A percentile compares a stretch with the other conserved stretches of the same genome.
Conservation (phyloP, 2,329 filamentous ascomycete genomes). For the Rhinocladiella mackenziei region DNA sequence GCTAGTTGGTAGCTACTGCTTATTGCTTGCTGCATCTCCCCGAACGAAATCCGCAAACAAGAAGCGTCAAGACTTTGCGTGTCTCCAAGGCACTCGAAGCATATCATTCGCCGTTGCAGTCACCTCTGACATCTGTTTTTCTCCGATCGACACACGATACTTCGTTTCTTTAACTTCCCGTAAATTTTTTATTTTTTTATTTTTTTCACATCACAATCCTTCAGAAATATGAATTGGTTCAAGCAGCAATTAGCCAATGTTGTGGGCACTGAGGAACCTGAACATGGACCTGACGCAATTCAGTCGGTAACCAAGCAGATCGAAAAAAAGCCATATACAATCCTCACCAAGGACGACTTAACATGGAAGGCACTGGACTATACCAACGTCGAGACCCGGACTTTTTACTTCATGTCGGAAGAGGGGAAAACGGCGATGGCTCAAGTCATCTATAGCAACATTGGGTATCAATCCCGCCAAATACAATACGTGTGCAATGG, state of each 20-base stretch:
- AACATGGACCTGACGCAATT: conserved; percentile 87
- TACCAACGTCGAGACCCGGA: conserved; percentile 91
- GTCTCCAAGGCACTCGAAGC: conserved; percentile 7
- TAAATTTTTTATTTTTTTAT: no score
- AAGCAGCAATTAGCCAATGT: conserved; percentile 78
- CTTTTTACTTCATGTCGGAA: conserved; percentile 83
- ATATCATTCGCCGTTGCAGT: conserved; percentile 17
- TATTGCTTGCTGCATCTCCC: no score
- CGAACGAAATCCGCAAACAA: no score
- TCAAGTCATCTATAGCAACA: conserved; percentile 97
- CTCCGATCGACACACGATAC: conserved; percentile 8
- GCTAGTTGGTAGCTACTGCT: no score
- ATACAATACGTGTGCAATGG: conserved; percentile 1
- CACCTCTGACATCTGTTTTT: no score
- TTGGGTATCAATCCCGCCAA: conserved; percentile 62
- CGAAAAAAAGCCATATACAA: conserved; percentile 72
- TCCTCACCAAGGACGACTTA: conserved; percentile 70
- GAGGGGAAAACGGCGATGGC: conserved; percentile 70
- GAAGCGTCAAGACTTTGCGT: no score
- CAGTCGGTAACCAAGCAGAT: conserved; percentile 79
- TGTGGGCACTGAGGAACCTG: conserved; percentile 91
- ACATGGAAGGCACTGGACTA: conserved; percentile 78
- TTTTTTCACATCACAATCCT: conserved; percentile 5
- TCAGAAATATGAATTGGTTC: conserved; percentile 84
- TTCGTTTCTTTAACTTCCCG: no score